Base-by-base conservation (phyloP, 257 asterid species). In the Sherardia arvensis region DNA sequence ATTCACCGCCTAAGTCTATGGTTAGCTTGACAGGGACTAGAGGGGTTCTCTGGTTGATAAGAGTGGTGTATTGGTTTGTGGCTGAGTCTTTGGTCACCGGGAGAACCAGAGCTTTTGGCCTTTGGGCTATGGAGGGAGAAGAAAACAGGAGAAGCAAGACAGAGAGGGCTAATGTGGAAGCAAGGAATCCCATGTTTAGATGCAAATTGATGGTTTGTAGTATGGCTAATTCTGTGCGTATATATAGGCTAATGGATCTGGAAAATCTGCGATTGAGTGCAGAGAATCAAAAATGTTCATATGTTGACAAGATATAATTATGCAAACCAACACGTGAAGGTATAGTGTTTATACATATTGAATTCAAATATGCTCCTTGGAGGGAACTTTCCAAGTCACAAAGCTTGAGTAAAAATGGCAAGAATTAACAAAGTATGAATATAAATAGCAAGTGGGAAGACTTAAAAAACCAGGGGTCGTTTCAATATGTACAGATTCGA, bases 21-120 rank as follows among this genome's bases (percentile, higher is more conserved):
- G 71, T 53, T 1, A 76, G 67, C 23, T 64, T 72, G 3, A 76
- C 53, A 1, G 69, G 56, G 10, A 72, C 69, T 9, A 68, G 64
- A 1, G 80, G 80, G 26, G 80, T 76, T 68, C 77, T 76, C 69
- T 72, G 77, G 38, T 60, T 66, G 45, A 72, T 59, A 11, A 61
- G 71, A 4, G 75, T 55, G 36, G 61, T 29, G 71, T 76, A 68
- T 65, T 76, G 77, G 6, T 55, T 66, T 17, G 77, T 72, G 4
- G 77, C 12, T n/a, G 77, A 60, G 65, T 76, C 77, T 27, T 68
- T 71, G 21, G 48, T 63, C 3, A 71, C 59, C 12, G 69, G 53
- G 23, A 76, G 74, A n/a, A 76, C 25, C 17, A 76, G 66, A 30
- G 72, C 69, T 8, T 27, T 45, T 2, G 79, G 72, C 62, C 55